These are phyloP conservation scores for Metarhizium guizhouense DNA, from an alignment of 2,329 filamentous ascomycete genomes.

Conservation along the genomic window DNA sequence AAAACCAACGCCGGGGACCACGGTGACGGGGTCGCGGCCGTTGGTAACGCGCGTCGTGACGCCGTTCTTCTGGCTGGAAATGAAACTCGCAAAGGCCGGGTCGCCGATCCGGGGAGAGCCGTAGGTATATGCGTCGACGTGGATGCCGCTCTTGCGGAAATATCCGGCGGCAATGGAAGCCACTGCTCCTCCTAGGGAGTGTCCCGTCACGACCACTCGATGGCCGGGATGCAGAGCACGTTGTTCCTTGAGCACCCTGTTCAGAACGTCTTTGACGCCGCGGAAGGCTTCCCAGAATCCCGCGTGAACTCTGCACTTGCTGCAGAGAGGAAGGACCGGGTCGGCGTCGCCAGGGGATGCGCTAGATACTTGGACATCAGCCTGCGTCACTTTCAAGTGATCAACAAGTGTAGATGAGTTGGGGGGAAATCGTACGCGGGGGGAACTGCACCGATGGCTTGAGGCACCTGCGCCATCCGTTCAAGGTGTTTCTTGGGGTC, in stretches of 20 bases:
- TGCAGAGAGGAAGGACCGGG: not conserved
- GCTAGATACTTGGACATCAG: not conserved
- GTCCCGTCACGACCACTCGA: constrained; percentile 50
- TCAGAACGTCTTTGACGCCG: not conserved
- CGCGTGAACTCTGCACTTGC: not conserved
- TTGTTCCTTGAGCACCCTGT: not conserved
- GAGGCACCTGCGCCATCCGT: not conserved
- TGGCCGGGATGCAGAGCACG: not conserved
- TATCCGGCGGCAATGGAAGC: constrained; percentile 50
- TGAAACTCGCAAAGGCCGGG: constrained; percentile 30
- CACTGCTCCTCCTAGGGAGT: constrained; percentile 60
- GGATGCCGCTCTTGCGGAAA: constrained; percentile 38
- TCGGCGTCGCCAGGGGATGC: not conserved
- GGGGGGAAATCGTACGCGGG: not conserved
- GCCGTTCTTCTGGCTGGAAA: constrained; percentile 1
- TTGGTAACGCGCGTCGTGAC: not conserved
- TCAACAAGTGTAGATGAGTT: not conserved
- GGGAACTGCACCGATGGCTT: not conserved
- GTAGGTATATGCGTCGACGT: constrained; percentile 52
- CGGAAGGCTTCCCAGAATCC: constrained; percentile 1
- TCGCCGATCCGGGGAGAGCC: constrained; percentile 60
- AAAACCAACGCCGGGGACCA: not conserved
- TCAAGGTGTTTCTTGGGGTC: not conserved
- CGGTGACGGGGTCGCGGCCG: not conserved
- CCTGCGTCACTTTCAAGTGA: no score